Base-by-base conservation (phyloP, 2,329 filamentous ascomycete genomes). In the Emydomyces testavorans region DNA sequence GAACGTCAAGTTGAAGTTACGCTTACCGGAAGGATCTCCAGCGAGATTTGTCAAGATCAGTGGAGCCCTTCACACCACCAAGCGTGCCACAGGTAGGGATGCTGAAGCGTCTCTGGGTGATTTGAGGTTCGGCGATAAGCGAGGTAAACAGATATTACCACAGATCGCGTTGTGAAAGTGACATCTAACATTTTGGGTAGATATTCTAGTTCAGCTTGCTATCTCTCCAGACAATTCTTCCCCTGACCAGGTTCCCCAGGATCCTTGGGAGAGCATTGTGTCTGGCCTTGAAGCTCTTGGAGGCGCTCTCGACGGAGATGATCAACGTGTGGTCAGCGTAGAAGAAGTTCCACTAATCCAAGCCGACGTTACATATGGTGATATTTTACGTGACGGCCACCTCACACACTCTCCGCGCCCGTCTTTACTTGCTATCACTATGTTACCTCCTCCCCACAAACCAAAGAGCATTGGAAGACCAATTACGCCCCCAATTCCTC, bases 1-100 rank as follows among this genome's bases (percentile, higher is more conserved):
- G 64, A 96, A 96, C 60, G 92, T 93, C 49, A 95, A 94, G 71
- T 76, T 98, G 47, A 94, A 93, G 71, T 78, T 98, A 49, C 85
- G 86, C 57, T 71, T 98, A 6, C 92, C 92, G 0, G 92, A 98
- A 68, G 92, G 92, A 16, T 98, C 92, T 2, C 92, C 90, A 0
- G 92, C 92, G 58, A 95, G 94, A 62, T 98, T 98, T 63, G 86
- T 95, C 64, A 98, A 98, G 70, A 96, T 98, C 60, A 95, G 87
- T 60, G 92, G 92, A 46, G 92, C 90, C 3, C 72, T 98, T 50
- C 89, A 96, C 62, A 93, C 94, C 53, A 96, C 90, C 2, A 98
- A 95, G 72, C 83, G 92, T 52, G 92, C 90, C 11, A 93, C 89
- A 20, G 92, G 92, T 8, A 82, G 88, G 43, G 92, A 96, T 65